Evolutionary conservation across 1,284 basidiomycete genomes (phyloP).

Genomic region (Microbotryum violaceum): DNA sequence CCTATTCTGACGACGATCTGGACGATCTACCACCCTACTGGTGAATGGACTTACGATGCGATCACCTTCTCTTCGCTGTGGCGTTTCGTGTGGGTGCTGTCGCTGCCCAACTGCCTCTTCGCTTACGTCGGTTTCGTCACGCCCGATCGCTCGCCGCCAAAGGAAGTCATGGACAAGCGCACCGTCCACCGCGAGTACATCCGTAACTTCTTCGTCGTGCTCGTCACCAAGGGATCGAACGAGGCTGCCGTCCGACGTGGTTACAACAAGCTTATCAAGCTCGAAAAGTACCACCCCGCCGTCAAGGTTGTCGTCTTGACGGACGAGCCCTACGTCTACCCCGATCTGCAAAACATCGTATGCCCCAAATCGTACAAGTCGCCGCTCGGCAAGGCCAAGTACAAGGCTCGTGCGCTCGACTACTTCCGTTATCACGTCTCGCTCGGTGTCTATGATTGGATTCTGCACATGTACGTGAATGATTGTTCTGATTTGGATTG

Average conservation of each 20-base stretch:
- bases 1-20: conserved; percentile 40
- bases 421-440: conserved; percentile 44
- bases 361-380: conserved; percentile 44
- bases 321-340: conserved; percentile 44
- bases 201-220: conserved; percentile 43
- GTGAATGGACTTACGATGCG: conserved; percentile 39
- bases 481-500: background rate
- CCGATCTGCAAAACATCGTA: conserved; percentile 44
- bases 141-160: conserved; percentile 38
- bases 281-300: conserved; percentile 44
- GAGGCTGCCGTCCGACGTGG: conserved; percentile 42
- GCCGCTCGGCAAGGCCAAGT: conserved; percentile 43
- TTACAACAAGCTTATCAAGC: conserved; percentile 42
- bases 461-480: conserved; percentile 39
- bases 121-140: conserved; percentile 43
- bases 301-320: conserved; percentile 43
- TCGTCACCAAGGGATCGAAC: conserved; percentile 44
- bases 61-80: conserved; percentile 42
- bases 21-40: conserved; percentile 41
- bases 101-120: conserved; percentile 42
- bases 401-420: conserved; percentile 45
- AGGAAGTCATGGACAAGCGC: conserved; percentile 39
- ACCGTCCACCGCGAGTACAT: conserved; percentile 42
- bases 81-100: conserved; percentile 43
- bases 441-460: conserved; percentile 44